Base-by-base conservation (phyloP, 2,329 filamentous ascomycete species). In the Hypoxylon sp. region DNA sequence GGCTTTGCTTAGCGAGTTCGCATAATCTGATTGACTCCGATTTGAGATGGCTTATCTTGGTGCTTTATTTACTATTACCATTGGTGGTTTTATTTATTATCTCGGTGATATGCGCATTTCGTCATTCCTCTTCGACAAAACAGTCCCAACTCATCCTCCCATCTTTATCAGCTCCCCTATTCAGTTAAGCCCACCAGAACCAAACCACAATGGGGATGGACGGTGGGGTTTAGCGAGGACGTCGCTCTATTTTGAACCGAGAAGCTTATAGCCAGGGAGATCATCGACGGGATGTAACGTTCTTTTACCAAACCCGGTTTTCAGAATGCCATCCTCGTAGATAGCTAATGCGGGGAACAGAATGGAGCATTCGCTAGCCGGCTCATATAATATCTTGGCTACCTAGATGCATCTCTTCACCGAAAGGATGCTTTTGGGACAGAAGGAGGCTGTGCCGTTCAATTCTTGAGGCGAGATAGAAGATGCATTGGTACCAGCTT, bases 291-390 rank as follows among this genome's bases (percentile, higher is more conserved):
- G 39, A 70, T 70, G 68, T 68, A 68, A 70, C 68, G 44, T 57
- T 69, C 68, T 62, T 53, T 39, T 24, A 31, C 50, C 21, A 57
- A 62, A 48, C 54, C 58, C 44, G 58, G 54, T 55, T 68, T 58
- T 39, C 37, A 17, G 37, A 37, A 29, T 42, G 17, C 35, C 52
- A 17, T 29, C 50, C 37, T 55, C n/a, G 29, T 48, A 65, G 58
- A 58, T 55, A 42, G 31, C 52, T 10, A 65, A 65, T 65, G 67
- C 67, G 67, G 67, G 67, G 67, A 69, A 69, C 46, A n/a, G 1
- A 15, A 60, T 63, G 54, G 46, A 50, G 24, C 47, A 2, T 39
- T 47, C 19, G 6, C 46, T 57, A 52, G 21, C 27, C 29, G 24
- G 63, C 15, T 51, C 19, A 37, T 50, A 61, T 60, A 55, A 47